These are phyloP conservation scores for Rhodotorula mucilaginosa DNA, from an alignment of 1,284 basidiomycete genomes.

Conservation along the genomic window DNA sequence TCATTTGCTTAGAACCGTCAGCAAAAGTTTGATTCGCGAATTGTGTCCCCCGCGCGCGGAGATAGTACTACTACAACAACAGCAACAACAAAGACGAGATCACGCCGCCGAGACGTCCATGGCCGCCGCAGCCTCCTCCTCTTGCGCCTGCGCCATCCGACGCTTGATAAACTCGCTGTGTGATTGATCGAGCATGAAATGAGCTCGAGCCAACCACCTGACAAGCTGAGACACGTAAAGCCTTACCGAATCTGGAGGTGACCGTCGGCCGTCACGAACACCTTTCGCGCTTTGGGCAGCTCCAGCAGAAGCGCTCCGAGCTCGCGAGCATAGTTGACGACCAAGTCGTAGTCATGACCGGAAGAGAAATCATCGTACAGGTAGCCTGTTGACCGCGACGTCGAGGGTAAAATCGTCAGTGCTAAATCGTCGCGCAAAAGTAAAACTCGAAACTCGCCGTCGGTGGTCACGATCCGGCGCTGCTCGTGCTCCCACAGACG, in stretches of 20 bases:
- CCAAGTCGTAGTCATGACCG: conserved; percentile 79
- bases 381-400: conserved; percentile 58
- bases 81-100: not conserved
- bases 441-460: not conserved
- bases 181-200: not conserved
- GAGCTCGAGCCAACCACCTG: not conserved
- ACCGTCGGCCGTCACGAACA: conserved; percentile 78
- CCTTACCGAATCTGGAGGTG: conserved; percentile 62
- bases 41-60: too few species aligned
- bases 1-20: too few species aligned
- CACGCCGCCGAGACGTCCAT: not conserved
- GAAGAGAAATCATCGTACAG: conserved; percentile 85
- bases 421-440: too few species aligned
- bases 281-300: conserved; percentile 67
- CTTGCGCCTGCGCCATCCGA: conserved; percentile 25
- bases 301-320: conserved; percentile 75
- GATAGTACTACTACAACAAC: too few species aligned
- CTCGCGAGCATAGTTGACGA: conserved; percentile 78
- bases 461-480: conserved; percentile 72
- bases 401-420: conserved; percentile 13
- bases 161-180: conserved; percentile 37
- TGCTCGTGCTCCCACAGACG: conserved; percentile 96
- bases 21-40: too few species aligned
- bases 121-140: conserved; percentile 4
- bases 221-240: not conserved